phyloP scores from a whole-genome alignment of 352 stramenopile species.

The Phytophthora cryptogea region DNA sequence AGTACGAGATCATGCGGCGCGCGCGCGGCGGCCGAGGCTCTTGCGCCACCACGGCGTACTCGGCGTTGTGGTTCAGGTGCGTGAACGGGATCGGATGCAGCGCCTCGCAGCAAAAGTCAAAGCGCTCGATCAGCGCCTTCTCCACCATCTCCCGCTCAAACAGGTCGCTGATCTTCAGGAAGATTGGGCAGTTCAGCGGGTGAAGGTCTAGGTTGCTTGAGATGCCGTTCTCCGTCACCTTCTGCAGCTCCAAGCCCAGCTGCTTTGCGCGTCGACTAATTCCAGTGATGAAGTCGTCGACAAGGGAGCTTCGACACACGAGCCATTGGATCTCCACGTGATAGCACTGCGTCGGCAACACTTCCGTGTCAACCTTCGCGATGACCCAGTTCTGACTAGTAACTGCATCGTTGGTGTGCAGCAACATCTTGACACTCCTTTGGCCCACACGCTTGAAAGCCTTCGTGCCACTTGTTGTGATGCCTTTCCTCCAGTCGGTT shows the following conservation, averaged over 20 bases:
- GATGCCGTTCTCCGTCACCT: constrained; percentile 77
- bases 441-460: constrained; percentile 75
- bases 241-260: constrained; percentile 70
- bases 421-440: constrained; percentile 72
- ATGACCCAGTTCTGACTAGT: constrained; percentile 87
- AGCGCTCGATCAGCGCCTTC: constrained; percentile 53
- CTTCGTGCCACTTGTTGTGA: constrained; percentile 48
- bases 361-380: constrained; percentile 73
- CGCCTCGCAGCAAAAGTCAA: constrained; percentile 77
- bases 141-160: constrained; percentile 66
- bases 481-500: constrained; percentile 49
- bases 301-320: constrained; percentile 79
- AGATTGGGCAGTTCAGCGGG: constrained; percentile 76
- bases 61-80: constrained; percentile 58
- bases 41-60: constrained; percentile 53
- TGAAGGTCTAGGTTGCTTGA: constrained; percentile 82
- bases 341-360: constrained; percentile 71
- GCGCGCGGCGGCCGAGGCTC: constrained; percentile 28
- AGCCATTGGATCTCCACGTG: constrained; percentile 89
- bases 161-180: constrained; percentile 56
- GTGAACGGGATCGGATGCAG: constrained; percentile 62
- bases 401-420: constrained; percentile 66
- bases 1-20: constrained; percentile 52
- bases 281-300: constrained; percentile 81
- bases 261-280: constrained; percentile 77